A percentile compares a stretch with the other conserved stretches of the same genome.
Evolutionary conservation across 208 protist species (phyloP).

Genomic region (Tritrichomonas foetus): DNA sequence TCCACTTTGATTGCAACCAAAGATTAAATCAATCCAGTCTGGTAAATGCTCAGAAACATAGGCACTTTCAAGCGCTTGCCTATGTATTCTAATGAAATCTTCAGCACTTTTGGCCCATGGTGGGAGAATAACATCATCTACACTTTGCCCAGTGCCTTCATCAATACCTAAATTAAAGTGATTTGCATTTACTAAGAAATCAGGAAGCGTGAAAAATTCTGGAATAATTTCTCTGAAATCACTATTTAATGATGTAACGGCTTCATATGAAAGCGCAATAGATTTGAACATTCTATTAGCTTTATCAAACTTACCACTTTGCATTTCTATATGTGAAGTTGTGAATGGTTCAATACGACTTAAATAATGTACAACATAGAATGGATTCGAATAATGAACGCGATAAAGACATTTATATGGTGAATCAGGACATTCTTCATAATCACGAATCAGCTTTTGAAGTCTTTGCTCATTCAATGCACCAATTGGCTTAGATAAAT

Average conservation of each 20-base stretch:
- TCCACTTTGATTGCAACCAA: slow-evolving; percentile 62
- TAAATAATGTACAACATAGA: slow-evolving; percentile 50
- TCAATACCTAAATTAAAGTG: slow-evolving; percentile 56
- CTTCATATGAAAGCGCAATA: not conserved
- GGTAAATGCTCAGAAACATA: slow-evolving; percentile 57
- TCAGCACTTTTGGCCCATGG: slow-evolving; percentile 48
- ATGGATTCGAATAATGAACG: slow-evolving; percentile 51
- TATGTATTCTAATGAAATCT: slow-evolving; percentile 61
- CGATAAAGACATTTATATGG: slow-evolving; percentile 9
- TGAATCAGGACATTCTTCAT: slow-evolving; percentile 15
- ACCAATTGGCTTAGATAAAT: slow-evolving; percentile 44
- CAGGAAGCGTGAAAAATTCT: slow-evolving; percentile 63
- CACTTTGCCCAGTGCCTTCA: slow-evolving; percentile 25
- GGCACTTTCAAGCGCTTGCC: slow-evolving; percentile 59
- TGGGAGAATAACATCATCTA: slow-evolving; percentile 49
- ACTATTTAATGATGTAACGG: not conserved
- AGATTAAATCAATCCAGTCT: slow-evolving; percentile 68
- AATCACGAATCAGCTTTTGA: not conserved
- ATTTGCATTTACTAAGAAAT: slow-evolving; percentile 59
- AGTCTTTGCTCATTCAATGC: slow-evolving; percentile 9
- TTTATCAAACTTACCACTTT: slow-evolving; percentile 36
- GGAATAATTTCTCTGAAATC: slow-evolving; percentile 57
- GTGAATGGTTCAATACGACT: slow-evolving; percentile 51
- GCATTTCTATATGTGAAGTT: slow-evolving; percentile 49
- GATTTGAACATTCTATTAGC: not conserved